Conservation (phyloP, 768 basidiomycete species). For the Astraeus odoratus region DNA sequence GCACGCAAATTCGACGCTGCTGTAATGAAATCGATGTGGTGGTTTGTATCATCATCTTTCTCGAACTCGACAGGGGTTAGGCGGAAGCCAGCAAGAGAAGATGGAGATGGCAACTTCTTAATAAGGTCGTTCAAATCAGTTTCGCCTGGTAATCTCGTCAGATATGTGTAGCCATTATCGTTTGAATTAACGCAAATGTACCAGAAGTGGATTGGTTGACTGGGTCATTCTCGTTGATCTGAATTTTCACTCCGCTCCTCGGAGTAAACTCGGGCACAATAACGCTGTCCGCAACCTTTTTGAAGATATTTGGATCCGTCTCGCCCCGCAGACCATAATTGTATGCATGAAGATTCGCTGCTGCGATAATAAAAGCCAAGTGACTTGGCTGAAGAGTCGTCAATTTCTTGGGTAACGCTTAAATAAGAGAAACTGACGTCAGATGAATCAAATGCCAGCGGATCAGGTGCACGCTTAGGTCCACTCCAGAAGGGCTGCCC, state of each 20-base stretch:
- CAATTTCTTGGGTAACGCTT: constrained; percentile 4
- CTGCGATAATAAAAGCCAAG: constrained; percentile 83
- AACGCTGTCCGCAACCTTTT: constrained; percentile 75
- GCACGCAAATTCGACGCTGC: constrained; percentile 96
- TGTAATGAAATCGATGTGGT: constrained; percentile 98
- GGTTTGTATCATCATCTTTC: constrained; percentile 97
- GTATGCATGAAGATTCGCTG: constrained; percentile 94
- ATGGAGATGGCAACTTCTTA: constrained; percentile 77
- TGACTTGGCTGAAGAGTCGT: constrained; percentile 61
- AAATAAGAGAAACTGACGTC: constrained; percentile 55
- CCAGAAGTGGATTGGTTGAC: constrained; percentile 45
- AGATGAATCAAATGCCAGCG: constrained; percentile 77
- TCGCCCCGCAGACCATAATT: constrained; percentile 96
- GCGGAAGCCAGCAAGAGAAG: constrained; percentile 93
- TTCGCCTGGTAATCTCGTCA: constrained; percentile 29
- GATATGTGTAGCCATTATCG: no score
- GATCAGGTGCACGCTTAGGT: constrained; percentile 93
- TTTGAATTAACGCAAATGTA: no score
- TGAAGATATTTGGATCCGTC: constrained; percentile 70
- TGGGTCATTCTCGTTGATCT: constrained; percentile 90
- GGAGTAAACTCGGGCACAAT: constrained; percentile 92
- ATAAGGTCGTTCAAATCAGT: constrained; percentile 51
- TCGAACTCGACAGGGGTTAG: constrained; percentile 95
- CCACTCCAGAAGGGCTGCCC: constrained; percentile 99
- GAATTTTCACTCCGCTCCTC: constrained; percentile 85